Percentiles rank a stretch among this genome's conserved stretches.
phyloP scores from a whole-genome alignment of 208 protist species.

The Trichomonas gallinae region DNA sequence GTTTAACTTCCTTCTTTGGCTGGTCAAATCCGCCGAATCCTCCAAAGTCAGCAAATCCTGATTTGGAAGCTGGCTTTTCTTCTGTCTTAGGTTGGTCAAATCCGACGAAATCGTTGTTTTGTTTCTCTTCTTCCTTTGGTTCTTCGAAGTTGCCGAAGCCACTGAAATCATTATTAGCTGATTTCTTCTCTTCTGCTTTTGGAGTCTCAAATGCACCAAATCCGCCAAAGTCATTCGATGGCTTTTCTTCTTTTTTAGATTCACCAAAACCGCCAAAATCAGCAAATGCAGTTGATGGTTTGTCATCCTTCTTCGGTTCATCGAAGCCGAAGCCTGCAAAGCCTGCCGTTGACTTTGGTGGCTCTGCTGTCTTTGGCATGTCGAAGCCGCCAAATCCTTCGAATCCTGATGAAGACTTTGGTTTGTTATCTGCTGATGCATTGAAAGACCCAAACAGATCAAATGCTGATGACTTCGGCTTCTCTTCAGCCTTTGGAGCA shows the following conservation, averaged over 20 bases:
- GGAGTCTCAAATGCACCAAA: not conserved
- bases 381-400: not conserved
- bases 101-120: no score
- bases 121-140: no score
- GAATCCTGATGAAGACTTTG: not conserved
- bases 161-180: no score
- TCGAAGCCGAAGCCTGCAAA: not conserved
- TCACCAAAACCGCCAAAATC: not conserved
- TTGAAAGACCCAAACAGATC: no score
- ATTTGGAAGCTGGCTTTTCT: not conserved
- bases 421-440: not conserved
- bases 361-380: not conserved
- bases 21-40: no score
- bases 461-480: not conserved
- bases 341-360: not conserved
- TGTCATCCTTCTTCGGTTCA: not conserved
- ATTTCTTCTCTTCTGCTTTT: not conserved
- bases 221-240: not conserved
- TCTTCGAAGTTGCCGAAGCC: no score
- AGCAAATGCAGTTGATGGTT: not conserved
- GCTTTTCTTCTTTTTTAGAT: not conserved
- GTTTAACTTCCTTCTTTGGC: no score
- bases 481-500: not conserved
- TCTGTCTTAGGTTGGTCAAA: no score
- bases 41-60: not conserved